Percentiles rank a stretch among this genome's conserved stretches.
These are phyloP conservation scores for Alisma plantagoaquatica DNA, from an alignment of 106 monocot genomes.

Conservation along the genomic window DNA sequence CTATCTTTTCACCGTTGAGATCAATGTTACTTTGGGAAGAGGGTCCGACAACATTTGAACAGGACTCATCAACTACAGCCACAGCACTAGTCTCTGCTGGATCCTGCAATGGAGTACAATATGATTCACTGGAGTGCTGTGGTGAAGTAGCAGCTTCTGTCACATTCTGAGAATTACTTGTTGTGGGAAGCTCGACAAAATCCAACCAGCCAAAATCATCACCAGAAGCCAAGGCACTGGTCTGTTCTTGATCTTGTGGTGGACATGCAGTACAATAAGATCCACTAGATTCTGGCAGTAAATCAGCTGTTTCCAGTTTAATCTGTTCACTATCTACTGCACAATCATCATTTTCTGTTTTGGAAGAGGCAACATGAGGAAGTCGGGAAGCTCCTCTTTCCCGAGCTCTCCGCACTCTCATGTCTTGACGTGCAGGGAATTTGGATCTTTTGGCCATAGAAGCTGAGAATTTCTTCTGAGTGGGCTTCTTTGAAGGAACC, in stretches of 20 bases:
- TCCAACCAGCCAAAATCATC: slow-evolving; percentile 1
- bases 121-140: no score
- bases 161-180: no score
- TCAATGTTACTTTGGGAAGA: slow-evolving; percentile 11
- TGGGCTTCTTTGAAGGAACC: slow-evolving; percentile 53
- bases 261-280: slow-evolving; percentile 6
- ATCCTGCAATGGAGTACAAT: no score
- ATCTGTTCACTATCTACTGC: slow-evolving; percentile 16
- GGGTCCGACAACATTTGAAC: slow-evolving; percentile 53
- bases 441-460: slow-evolving; percentile 25
- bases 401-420: slow-evolving; percentile 18
- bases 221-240: neutral
- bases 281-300: slow-evolving; percentile 13
- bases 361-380: slow-evolving; percentile 4
- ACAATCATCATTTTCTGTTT: slow-evolving; percentile 4
- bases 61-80: slow-evolving; percentile 3
- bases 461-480: slow-evolving; percentile 6
- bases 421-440: slow-evolving; percentile 13
- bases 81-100: neutral
- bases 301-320: neutral
- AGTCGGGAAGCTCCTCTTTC: slow-evolving; percentile 9
- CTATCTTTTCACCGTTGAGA: slow-evolving; percentile 15
- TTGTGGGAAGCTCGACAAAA: no score
- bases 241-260: slow-evolving; percentile 4
- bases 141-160: no score